Base-by-base conservation (phyloP, 2,329 filamentous ascomycete genomes). In the Fonsecaea pedrosoi region DNA sequence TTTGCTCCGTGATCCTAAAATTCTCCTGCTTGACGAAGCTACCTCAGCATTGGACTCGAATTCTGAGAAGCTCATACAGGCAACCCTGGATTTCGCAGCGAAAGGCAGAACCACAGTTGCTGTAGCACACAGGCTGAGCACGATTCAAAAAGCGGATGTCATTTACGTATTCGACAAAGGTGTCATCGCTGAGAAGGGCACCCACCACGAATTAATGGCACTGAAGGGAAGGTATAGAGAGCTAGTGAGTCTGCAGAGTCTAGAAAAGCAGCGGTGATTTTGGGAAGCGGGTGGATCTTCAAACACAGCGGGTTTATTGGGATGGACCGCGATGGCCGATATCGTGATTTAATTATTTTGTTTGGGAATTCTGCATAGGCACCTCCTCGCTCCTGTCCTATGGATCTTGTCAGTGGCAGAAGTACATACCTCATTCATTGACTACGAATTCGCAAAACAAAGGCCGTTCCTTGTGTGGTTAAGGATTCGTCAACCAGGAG, bases 91-190 rank as follows among this genome's bases (percentile, higher is more conserved):
- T 77, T 88, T 89, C 69, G 93, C 93, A 1, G 90, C 92, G 21
- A 90, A 91, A 82, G 92, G 89, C 54, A 86, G 93, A 60, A 96
- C 93, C 6, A 98, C 94, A 0, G 95, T 99, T 69, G 94, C 94
- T 0, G 94, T 99, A 0, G 95, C 95, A 2, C 94, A 99, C 79
- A 85, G 95, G 30, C 82, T 99, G 5, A 92, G 89, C 75, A 97
- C 95, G 0, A 97, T 98, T 68, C 93, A 97, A 77, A 94, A 95
- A 77, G 94, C 94, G 0, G 94, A 98, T 76, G 82, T 94, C 57
- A 98, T 98, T 73, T 97, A 96, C 71, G 94, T 98, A n/a, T 95
- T 98, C 76, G 94, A 97, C 77, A 89, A 92, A 73, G 95, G 94
- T 7, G 86, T 87, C 67, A 87, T 98, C 53, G 91, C 96, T 1